Evolutionary conservation across 2,329 filamentous ascomycete species (phyloP).

Genomic region (Penicillium paneum): DNA sequence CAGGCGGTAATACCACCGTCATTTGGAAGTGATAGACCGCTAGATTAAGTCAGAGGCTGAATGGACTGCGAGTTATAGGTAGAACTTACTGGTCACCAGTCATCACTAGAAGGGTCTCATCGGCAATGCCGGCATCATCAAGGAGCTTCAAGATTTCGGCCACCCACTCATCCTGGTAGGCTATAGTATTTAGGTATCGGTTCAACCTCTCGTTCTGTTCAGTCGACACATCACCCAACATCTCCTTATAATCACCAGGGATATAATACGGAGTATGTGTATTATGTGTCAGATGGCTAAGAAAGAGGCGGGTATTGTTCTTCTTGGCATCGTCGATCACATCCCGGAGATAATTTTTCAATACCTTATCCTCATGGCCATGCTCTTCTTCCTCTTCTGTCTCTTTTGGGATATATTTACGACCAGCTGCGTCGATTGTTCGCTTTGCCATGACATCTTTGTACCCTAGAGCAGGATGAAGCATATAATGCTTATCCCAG

Average conservation of each 20-base stretch:
- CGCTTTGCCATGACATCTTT: constrained; percentile 20
- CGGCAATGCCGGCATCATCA: constrained; percentile 28
- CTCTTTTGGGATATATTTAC: constrained; percentile 18
- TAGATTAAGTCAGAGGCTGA: background rate
- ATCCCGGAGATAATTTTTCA: constrained; percentile 26
- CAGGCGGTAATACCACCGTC: constrained; percentile 29
- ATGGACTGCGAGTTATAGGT: background rate
- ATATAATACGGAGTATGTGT: constrained; percentile 29
- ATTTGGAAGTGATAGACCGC: constrained; percentile 27
- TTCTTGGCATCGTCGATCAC: constrained; percentile 26
- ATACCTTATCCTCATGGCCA: constrained; percentile 24
- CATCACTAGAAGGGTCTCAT: constrained; percentile 31
- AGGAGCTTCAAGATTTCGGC: constrained; percentile 25
- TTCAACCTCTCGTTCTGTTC: constrained; percentile 23
- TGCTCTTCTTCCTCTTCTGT: constrained; percentile 22
- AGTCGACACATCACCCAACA: constrained; percentile 11
- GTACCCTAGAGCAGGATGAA: constrained; percentile 26
- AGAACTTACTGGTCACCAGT: constrained; percentile 28
- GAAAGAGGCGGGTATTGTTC: constrained; percentile 27
- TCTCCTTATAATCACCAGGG: constrained; percentile 21
- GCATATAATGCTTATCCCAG: constrained; percentile 27
- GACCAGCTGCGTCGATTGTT: constrained; percentile 16
- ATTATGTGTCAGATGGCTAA: constrained; percentile 30
- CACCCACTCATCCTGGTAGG: constrained; percentile 28
- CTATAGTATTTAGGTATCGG: constrained; percentile 28